Evolutionary conservation across 345 rosid genomes (phyloP), one percentile per base, ranked within the genome.

Genomic region (Murraya koenigii): DNA sequence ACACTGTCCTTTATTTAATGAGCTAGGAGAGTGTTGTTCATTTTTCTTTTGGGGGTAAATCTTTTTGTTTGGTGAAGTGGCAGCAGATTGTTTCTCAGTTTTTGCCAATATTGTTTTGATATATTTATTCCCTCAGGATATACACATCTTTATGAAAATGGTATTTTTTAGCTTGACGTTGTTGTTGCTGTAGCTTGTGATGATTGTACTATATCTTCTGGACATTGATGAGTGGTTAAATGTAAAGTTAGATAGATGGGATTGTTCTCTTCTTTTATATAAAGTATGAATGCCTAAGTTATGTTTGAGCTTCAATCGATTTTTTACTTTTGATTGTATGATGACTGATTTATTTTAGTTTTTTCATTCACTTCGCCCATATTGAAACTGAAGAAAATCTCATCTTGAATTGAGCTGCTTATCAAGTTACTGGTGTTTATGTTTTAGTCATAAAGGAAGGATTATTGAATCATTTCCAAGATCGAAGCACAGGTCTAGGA

Each of bases 401-500:
- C 25, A 55, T 55, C 22, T 19, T 7, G 25, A 33, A 10, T 33
- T 61, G 65, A 5, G 32, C n/a, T 60, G 3, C 47, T 79, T 39
- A 81, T 65, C 54, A 11, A 23, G 17, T 36, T 26, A 14, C 52
- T 3, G 15, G 33, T 49, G 19, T 49, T 41, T 55, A 66, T 20
- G 8, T 52, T 38, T 30, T 77, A 89, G 92, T 71, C 84, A 84
- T 4, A 87, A 86, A 72, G 92, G 92, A 78, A 86, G 85, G 78
- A 82, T 87, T 61, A 75, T 71, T 13, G 92, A 89, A 79, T 80
- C 90, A 7, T 77, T 20, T 60, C 83, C 90, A 32, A 87, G 74
- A 78, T 82, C 88, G 8, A 82, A 62, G 39, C 0, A 84, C 75
- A 72, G 75, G 76, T 87, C 90, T 19, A 82, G 90, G 70, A 89